phyloP scores from a whole-genome alignment of 805 yeast species.

The Martiniozyma abietophila region DNA sequence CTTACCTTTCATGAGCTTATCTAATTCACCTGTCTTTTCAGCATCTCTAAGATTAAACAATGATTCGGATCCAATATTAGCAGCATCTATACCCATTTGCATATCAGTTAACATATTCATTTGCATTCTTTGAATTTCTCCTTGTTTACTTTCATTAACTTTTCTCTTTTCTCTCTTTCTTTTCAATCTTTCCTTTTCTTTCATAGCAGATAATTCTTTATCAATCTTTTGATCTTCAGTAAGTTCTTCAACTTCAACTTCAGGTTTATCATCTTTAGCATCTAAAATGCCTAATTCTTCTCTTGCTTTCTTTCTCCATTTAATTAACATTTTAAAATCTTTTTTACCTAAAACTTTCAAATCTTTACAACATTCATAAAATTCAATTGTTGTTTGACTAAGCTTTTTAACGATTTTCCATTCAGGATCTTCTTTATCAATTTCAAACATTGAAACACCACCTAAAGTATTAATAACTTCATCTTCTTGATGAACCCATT shows the following conservation, averaged over 20 bases:
- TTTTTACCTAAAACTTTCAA: conserved; percentile 89
- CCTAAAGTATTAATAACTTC: conserved; percentile 84
- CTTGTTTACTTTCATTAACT: conserved; percentile 74
- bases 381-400: conserved; percentile 70
- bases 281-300: conserved; percentile 61
- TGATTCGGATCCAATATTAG: conserved; percentile 65
- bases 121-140: conserved; percentile 85
- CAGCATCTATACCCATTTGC: conserved; percentile 92
- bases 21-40: conserved; percentile 74
- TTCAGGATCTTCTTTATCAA: conserved; percentile 57
- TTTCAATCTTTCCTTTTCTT: conserved; percentile 60
- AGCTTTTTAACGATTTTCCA: conserved; percentile 64
- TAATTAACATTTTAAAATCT: conserved; percentile 77
- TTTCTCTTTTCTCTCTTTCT: conserved; percentile 74
- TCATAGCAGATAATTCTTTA: conserved; percentile 67
- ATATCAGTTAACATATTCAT: conserved; percentile 91
- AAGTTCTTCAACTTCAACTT: conserved; percentile 57
- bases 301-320: conserved; percentile 86
- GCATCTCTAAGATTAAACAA: conserved; percentile 80
- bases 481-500: conserved; percentile 62
- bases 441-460: conserved; percentile 50
- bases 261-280: conserved; percentile 40
- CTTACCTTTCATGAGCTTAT: conserved; percentile 68
- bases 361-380: conserved; percentile 79
- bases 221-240: conserved; percentile 88